Evolutionary conservation across 495 filamentous ascomycete species (phyloP), one percentile per base, ranked within the genome.

Genomic region (Aspergillus hancockii): DNA sequence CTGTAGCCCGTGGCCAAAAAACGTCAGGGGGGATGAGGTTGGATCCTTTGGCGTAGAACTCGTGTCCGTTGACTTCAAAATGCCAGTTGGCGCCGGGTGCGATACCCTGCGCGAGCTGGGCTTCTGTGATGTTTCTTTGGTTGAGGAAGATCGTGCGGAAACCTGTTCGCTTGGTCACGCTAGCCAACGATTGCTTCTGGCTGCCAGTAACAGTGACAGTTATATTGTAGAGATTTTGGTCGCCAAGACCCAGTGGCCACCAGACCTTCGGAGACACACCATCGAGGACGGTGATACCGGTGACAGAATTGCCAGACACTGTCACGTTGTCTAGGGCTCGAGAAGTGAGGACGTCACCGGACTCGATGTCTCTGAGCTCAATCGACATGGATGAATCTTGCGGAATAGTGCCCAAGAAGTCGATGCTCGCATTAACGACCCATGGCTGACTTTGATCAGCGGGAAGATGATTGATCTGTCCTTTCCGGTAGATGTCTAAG

Each of bases 61-160:
- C 82, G 52, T 84, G 80, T 7, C 86, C 86, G 54, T 89, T 89
- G 43, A 88, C 75, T 64, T 88, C 85, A 58, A 89, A 89, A 63
- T 88, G 85, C 81, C 85, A 89, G 60, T 88, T 85, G 32, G 81
- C 83, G 4, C 85, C 86, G 0, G 83, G 82, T n/a, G 83, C 81
- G 34, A 86, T 81, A 4, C 86, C 86, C 50, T 75, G 73, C 0
- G 78, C 75, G 3, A 85, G 57, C 57, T 88, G 83, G 0, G 74
- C 76, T 0, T 83, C 78, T 2, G 84, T 84, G 45, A 90, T 85
- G 8, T 78, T 80, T 3, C 72, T 73, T 67, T 84, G 79, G 55
- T 90, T 88, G 14, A 88, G 74, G 14, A 89, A 81, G 36, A 88
- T 87, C 1, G 86, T 89, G n/a, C 86, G 75, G 60, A 89, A 89